Evolutionary conservation across 1,284 basidiomycete genomes (phyloP).

Genomic region (Dichomitus squalens): DNA sequence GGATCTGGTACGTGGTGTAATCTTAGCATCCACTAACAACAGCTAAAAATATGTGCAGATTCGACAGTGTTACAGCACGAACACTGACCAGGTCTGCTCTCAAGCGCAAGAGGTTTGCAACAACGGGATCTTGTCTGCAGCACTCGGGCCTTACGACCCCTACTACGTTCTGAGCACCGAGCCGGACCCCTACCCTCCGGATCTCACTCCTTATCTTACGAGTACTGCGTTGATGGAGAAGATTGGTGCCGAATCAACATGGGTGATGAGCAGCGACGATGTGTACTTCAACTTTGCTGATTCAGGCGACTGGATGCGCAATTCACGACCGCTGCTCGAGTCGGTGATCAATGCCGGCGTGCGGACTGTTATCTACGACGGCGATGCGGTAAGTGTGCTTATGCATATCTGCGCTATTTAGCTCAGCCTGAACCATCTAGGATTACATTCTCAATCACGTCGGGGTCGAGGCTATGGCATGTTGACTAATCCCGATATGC

Average conservation of each 20-base stretch:
- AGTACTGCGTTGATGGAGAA: slow-evolving; percentile 34
- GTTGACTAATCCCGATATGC: neutral
- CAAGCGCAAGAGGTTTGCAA: slow-evolving; percentile 59
- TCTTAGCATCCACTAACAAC: neutral
- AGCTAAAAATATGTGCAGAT: slow-evolving; percentile 39
- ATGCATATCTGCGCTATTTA: neutral
- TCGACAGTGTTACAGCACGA: slow-evolving; percentile 48
- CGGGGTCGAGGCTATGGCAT: slow-evolving; percentile 64
- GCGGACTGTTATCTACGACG: slow-evolving; percentile 53
- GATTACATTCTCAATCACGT: slow-evolving; percentile 64
- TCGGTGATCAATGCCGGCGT: slow-evolving; percentile 63
- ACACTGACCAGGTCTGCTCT: slow-evolving; percentile 51
- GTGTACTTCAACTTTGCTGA: slow-evolving; percentile 59
- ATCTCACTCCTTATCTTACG: slow-evolving; percentile 46
- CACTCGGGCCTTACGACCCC: slow-evolving; percentile 49
- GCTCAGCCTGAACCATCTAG: slow-evolving; percentile 21
- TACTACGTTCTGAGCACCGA: slow-evolving; percentile 55
- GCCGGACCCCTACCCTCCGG: slow-evolving; percentile 59
- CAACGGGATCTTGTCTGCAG: slow-evolving; percentile 48
- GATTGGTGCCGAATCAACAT: slow-evolving; percentile 54
- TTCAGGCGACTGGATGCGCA: slow-evolving; percentile 69
- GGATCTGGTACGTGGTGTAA: slow-evolving; percentile 38
- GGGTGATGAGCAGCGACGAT: slow-evolving; percentile 45
- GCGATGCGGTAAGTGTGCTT: slow-evolving; percentile 48
- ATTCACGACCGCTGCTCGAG: slow-evolving; percentile 55